These are phyloP conservation scores for Prunus salicina DNA, from an alignment of 306 rosid species.

Conservation along the genomic window DNA sequence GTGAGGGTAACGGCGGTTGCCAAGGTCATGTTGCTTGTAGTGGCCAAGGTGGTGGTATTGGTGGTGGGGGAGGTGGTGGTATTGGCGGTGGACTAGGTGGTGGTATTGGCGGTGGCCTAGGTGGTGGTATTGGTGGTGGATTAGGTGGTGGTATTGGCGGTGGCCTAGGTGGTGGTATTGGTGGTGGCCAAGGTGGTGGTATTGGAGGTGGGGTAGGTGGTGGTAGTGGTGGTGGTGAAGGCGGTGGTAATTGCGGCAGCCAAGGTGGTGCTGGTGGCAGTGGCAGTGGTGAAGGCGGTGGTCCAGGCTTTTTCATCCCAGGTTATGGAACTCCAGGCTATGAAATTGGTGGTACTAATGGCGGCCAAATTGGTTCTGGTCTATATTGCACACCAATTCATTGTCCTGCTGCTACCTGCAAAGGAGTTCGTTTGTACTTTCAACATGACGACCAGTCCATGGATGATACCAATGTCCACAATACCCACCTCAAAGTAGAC, in stretches of 20 bases:
- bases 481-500: neutral
- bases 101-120: neutral
- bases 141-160: neutral
- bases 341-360: neutral
- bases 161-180: neutral
- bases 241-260: neutral
- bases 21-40: neutral
- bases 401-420: slow-evolving; percentile 18
- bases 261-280: neutral
- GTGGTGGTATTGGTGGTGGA: neutral
- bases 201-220: neutral
- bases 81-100: neutral
- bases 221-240: neutral
- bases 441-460: neutral
- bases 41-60: neutral
- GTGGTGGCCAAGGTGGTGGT: neutral
- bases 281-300: neutral
- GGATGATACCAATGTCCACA: neutral
- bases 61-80: neutral
- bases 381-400: slow-evolving; percentile 16
- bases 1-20: neutral
- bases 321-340: neutral
- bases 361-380: neutral
- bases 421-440: neutral
- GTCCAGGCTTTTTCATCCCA: neutral